Evolutionary conservation across 148 eudicot genomes (phyloP).

Genomic region (Fagopyrum homotropicum): DNA sequence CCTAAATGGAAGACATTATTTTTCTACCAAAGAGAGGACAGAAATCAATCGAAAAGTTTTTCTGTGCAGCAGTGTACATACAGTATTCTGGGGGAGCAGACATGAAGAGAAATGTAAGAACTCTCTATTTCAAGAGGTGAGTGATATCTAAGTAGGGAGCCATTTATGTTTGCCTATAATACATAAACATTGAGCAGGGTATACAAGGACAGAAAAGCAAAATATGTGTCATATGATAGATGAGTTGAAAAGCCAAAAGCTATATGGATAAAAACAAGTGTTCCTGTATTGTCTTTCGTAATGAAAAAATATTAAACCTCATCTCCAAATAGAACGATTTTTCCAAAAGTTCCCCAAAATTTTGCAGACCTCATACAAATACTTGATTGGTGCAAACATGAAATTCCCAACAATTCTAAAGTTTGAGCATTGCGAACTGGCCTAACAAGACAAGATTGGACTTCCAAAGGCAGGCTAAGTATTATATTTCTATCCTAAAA

Average conservation of each 20-base stretch:
- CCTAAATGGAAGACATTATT: too few relatives aligned
- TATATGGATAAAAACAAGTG: neutral
- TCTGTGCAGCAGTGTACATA: too few relatives aligned
- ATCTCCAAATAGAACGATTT: neutral
- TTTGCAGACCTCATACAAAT: neutral
- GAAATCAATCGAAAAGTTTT: too few relatives aligned
- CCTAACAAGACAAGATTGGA: neutral
- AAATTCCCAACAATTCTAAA: neutral
- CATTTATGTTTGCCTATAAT: too few relatives aligned
- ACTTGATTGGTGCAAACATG: constrained; percentile 1
- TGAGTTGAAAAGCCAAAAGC: neutral
- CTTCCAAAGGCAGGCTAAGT: neutral
- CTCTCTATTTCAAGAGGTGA: too few relatives aligned
- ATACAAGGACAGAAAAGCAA: too few relatives aligned
- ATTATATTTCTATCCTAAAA: neutral
- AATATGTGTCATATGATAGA: too few relatives aligned
- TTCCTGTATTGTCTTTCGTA: neutral
- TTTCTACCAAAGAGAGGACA: too few relatives aligned
- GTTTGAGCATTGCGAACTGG: neutral
- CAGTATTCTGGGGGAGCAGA: too few relatives aligned
- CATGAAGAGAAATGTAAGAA: too few relatives aligned
- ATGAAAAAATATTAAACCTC: neutral
- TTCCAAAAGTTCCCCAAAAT: neutral
- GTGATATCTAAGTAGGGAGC: too few relatives aligned
- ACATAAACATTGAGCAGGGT: too few relatives aligned